phyloP scores from a whole-genome alignment of 441 rosid species.

The Aquilaria agallochum region DNA sequence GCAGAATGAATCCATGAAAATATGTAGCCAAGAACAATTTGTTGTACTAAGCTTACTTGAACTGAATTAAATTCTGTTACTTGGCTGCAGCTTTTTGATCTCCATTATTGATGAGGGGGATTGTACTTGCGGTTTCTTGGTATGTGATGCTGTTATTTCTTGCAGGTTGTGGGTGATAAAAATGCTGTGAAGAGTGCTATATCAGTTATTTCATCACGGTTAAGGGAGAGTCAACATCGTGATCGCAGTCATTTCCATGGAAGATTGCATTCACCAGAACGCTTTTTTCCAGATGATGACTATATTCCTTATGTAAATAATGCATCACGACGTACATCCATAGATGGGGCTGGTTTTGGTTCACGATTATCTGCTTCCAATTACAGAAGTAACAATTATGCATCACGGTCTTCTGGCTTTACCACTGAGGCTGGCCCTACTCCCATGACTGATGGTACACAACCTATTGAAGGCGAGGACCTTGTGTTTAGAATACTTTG shows the following conservation, averaged over 20 bases:
- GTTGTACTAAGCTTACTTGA: no score
- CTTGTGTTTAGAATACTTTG: constrained; percentile 89
- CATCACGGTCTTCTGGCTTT: constrained; percentile 53
- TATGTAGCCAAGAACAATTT: no score
- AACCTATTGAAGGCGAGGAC: constrained; percentile 62
- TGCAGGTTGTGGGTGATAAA: constrained; percentile 83
- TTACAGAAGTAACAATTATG: constrained; percentile 47
- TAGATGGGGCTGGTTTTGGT: constrained; percentile 45
- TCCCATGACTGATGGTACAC: constrained; percentile 46
- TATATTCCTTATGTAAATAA: constrained; percentile 53
- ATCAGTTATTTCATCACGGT: constrained; percentile 68
- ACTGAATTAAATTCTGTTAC: no score
- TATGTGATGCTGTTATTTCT: constrained; percentile 5
- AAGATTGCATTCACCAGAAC: constrained; percentile 70
- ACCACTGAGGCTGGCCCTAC: constrained; percentile 36
- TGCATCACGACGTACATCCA: constrained; percentile 44
- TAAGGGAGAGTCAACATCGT: constrained; percentile 97
- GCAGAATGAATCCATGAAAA: no score
- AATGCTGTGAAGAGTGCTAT: constrained; percentile 76
- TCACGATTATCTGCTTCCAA: constrained; percentile 42
- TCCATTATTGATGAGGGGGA: no score
- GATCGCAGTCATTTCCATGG: constrained; percentile 82
- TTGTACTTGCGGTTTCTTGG: neutral
- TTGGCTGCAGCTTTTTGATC: no score
- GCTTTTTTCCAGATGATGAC: constrained; percentile 67